Evolutionary conservation across 1,284 basidiomycete species (phyloP).

Genomic region (Marasmius oreades): DNA sequence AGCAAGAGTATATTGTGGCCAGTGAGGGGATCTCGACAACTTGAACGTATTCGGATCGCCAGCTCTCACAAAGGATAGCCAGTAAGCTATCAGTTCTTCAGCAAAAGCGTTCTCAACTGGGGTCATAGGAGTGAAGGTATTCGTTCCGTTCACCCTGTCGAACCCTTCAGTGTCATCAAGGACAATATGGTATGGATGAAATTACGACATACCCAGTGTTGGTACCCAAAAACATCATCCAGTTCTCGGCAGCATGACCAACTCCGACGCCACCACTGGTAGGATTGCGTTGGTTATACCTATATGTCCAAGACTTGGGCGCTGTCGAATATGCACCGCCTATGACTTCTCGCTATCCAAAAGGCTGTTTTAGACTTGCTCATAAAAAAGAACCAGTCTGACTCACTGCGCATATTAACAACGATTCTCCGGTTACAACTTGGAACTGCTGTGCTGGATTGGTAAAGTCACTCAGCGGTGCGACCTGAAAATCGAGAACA

Average conservation of each 20-base stretch:
- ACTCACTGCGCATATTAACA: slow-evolving; percentile 47
- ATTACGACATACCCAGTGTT: not conserved
- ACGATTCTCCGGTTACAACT: slow-evolving; percentile 44
- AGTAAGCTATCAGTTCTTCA: slow-evolving; percentile 54
- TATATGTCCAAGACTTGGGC: slow-evolving; percentile 5
- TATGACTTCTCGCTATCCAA: slow-evolving; percentile 40
- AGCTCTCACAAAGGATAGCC: slow-evolving; percentile 54
- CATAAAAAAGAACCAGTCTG: not conserved
- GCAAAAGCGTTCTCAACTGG: slow-evolving; percentile 43
- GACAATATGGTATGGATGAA: not conserved
- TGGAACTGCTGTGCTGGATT: slow-evolving; percentile 35
- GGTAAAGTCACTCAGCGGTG: slow-evolving; percentile 37
- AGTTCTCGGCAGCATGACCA: slow-evolving; percentile 54
- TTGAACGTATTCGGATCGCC: slow-evolving; percentile 49
- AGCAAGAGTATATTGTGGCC: slow-evolving; percentile 31
- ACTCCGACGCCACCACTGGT: slow-evolving; percentile 32
- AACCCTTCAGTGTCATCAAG: not conserved
- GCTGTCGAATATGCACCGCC: slow-evolving; percentile 34
- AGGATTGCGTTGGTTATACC: slow-evolving; percentile 47
- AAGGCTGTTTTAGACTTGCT: not conserved
- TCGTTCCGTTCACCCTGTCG: slow-evolving; percentile 42
- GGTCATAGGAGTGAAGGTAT: slow-evolving; percentile 34
- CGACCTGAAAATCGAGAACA: slow-evolving; percentile 15
- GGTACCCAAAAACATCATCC: slow-evolving; percentile 48
- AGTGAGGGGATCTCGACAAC: slow-evolving; percentile 41